Percentiles rank a stretch among this genome's conserved stretches.
Conservation (phyloP, 441 rosid species). For the Raphanus hybrid region DNA sequence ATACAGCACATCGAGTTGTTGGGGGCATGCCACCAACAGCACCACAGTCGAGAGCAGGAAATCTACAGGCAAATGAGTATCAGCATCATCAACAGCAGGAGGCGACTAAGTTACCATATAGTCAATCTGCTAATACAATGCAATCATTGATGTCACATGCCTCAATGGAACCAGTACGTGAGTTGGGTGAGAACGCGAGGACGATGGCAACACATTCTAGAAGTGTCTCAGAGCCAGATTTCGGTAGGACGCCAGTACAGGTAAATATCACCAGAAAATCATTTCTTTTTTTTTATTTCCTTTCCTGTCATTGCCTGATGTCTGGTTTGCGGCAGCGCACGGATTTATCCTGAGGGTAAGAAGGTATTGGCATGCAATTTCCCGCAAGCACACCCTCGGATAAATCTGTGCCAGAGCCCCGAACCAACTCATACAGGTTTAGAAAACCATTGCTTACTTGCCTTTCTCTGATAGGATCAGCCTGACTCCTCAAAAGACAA, state of each 20-base stretch:
- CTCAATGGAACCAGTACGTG: slow-evolving; percentile 56
- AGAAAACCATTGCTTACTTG: slow-evolving; percentile 15
- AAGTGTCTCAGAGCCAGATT: slow-evolving; percentile 66
- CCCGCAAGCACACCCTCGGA: neutral
- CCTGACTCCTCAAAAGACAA: slow-evolving; percentile 46
- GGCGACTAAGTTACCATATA: slow-evolving; percentile 41
- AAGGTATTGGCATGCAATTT: neutral
- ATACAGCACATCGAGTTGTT: slow-evolving; percentile 66
- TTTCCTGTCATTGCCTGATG: neutral
- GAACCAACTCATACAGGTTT: neutral
- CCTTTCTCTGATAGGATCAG: slow-evolving; percentile 42
- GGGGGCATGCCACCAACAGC: slow-evolving; percentile 62
- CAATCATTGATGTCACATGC: slow-evolving; percentile 47
- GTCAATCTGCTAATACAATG: slow-evolving; percentile 53
- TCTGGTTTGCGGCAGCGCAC: neutral
- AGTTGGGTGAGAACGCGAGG: slow-evolving; percentile 46
- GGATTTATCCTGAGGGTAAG: slow-evolving; percentile 9
- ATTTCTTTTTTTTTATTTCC: neutral
- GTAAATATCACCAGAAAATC: slow-evolving; percentile 32
- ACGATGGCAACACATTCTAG: slow-evolving; percentile 44
- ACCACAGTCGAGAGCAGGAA: slow-evolving; percentile 49
- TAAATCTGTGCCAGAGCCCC: neutral
- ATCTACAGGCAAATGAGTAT: slow-evolving; percentile 44
- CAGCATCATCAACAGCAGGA: slow-evolving; percentile 40
- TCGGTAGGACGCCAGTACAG: slow-evolving; percentile 59